Percentiles rank a stretch among this genome's conserved stretches.
phyloP scores from a whole-genome alignment of 2,329 filamentous ascomycete genomes.

The Botrytis elliptica region DNA sequence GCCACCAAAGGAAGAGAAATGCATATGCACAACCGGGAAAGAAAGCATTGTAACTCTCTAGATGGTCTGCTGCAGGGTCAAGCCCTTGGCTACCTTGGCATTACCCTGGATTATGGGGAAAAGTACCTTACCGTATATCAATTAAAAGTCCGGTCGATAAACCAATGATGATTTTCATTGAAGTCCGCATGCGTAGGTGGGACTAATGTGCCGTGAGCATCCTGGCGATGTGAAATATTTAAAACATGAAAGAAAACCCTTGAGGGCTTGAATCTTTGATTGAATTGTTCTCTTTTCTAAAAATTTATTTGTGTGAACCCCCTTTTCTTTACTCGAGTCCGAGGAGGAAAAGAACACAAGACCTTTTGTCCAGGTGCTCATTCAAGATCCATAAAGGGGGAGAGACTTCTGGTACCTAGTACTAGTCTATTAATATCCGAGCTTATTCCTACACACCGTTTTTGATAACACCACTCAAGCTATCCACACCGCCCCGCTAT shows the following conservation, averaged over 20 bases:
- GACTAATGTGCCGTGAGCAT: constrained; percentile 1
- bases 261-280: not conserved
- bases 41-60: not conserved
- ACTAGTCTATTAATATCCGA: not conserved
- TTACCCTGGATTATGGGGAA: constrained; percentile 14
- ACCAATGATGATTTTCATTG: not conserved
- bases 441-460: not conserved
- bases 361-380: not conserved
- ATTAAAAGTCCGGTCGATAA: not conserved
- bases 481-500: constrained; percentile 10
- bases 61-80: not conserved
- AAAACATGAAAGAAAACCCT: not conserved
- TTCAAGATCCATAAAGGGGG: not conserved
- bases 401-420: not conserved
- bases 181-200: constrained; percentile 11
- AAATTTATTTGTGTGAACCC: not conserved
- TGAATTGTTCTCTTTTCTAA: not conserved
- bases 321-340: not conserved
- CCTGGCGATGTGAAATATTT: not conserved
- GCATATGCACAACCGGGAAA: constrained; percentile 8
- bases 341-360: not conserved
- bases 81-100: constrained; percentile 18
- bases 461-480: not conserved
- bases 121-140: not conserved
- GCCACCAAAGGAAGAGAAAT: not conserved